These are phyloP conservation scores for Saccharomycopsis sp. DNA, from an alignment of 805 yeast genomes.

Conservation along the genomic window DNA sequence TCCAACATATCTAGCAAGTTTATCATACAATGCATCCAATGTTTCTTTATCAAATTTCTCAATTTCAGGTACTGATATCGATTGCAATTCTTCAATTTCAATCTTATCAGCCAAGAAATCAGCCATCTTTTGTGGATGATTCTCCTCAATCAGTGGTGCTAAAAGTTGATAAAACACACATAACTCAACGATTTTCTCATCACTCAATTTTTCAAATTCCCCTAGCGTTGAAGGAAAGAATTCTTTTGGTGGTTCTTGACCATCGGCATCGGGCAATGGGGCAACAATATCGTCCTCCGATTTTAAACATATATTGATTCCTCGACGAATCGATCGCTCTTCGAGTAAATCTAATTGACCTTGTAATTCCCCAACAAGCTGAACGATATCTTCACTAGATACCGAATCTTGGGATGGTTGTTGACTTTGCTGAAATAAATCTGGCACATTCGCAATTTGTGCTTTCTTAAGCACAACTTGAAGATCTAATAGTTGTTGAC, in stretches of 20 bases:
- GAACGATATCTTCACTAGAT: conserved; percentile 78
- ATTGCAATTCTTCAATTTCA: conserved; percentile 26
- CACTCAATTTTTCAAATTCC: conserved; percentile 38
- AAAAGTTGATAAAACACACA: conserved; percentile 71
- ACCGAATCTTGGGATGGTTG: conserved; percentile 42
- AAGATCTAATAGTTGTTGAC: conserved; percentile 65
- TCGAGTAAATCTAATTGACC: conserved; percentile 77
- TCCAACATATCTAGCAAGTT: conserved; percentile 65
- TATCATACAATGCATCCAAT: conserved; percentile 48
- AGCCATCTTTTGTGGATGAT: conserved; percentile 43
- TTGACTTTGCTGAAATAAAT: conserved; percentile 23
- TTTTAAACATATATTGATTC: conserved; percentile 48
- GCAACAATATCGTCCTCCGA: conserved; percentile 42
- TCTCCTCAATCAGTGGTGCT: conserved; percentile 55
- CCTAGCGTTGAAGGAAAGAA: conserved; percentile 53
- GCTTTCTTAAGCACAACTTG: conserved; percentile 51
- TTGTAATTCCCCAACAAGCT: conserved; percentile 83
- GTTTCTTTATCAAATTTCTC: conserved; percentile 37
- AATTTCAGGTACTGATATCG: conserved; percentile 22
- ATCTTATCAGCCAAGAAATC: conserved; percentile 47
- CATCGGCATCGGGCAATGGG: conserved; percentile 73
- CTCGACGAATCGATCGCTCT: conserved; percentile 66
- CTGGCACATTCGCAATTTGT: conserved; percentile 29
- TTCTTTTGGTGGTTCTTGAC: conserved; percentile 51
- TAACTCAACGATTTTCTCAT: conserved; percentile 43